Percentiles rank a stretch among this genome's conserved stretches.
phyloP scores from a whole-genome alignment of 805 yeast genomes.

The Pichia californica region DNA sequence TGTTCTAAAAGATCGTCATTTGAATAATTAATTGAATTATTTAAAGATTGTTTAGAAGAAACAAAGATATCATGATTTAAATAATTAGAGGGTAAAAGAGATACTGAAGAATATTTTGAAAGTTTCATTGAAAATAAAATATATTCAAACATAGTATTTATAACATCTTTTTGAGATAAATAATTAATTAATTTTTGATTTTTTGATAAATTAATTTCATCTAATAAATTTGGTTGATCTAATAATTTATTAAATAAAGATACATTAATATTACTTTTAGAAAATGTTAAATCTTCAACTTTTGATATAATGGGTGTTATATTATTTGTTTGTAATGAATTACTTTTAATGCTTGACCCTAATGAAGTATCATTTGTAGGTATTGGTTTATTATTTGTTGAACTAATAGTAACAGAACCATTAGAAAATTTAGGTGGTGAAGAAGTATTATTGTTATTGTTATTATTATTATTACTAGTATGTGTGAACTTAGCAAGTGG shows the following conservation, averaged over 20 bases:
- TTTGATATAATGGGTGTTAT: too few relatives aligned
- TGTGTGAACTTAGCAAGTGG: constrained; percentile 6
- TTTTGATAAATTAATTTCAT: constrained; percentile 30
- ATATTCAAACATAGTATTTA: constrained; percentile 26
- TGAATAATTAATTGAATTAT: constrained; percentile 3
- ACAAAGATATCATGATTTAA: constrained; percentile 13
- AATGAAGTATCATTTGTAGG: not conserved
- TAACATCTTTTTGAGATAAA: constrained; percentile 27
- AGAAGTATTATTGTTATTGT: too few relatives aligned
- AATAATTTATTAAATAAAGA: constrained; percentile 28
- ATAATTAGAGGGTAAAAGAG: constrained; percentile 7
- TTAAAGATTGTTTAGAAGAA: not conserved
- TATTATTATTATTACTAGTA: too few relatives aligned
- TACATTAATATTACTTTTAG: constrained; percentile 11
- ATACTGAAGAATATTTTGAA: constrained; percentile 8
- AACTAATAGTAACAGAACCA: not conserved
- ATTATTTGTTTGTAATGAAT: too few relatives aligned
- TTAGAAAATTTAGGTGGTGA: not conserved
- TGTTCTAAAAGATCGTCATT: constrained; percentile 8
- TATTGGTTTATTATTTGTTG: not conserved
- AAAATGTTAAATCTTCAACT: not conserved
- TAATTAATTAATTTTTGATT: constrained; percentile 30
- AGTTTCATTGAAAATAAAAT: constrained; percentile 24
- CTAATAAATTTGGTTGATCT: constrained; percentile 32
- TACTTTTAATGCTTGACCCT: constrained; percentile 1